These are phyloP conservation scores for Solanum megistacrolobum DNA, from an alignment of 257 asterid genomes.

Conservation along the genomic window DNA sequence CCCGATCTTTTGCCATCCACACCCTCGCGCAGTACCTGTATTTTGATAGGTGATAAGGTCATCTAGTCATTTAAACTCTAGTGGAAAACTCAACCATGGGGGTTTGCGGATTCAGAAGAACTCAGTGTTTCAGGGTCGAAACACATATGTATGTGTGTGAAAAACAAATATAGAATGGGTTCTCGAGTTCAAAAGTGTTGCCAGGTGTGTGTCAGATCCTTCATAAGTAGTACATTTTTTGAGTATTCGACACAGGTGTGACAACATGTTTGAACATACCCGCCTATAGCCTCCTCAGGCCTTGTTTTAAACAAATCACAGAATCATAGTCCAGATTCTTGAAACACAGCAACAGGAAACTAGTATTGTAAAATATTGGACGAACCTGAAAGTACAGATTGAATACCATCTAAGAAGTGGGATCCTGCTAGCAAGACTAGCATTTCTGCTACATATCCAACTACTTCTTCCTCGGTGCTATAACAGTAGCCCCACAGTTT, in stretches of 20 bases:
- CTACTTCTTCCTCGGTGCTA: slow-evolving; percentile 9
- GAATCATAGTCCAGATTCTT: background rate
- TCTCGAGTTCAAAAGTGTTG: background rate
- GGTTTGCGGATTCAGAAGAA: background rate
- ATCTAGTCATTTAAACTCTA: background rate
- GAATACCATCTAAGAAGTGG: slow-evolving; percentile 11
- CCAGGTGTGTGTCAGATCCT: background rate
- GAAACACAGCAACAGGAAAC: background rate
- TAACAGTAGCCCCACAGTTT: slow-evolving; percentile 10
- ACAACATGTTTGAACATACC: background rate
- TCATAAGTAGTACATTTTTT: background rate
- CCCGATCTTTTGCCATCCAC: slow-evolving; percentile 19
- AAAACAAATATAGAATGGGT: background rate
- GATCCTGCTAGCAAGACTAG: slow-evolving; percentile 5
- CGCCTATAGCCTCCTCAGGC: background rate
- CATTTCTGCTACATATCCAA: slow-evolving; percentile 9
- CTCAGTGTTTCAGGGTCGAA: background rate
- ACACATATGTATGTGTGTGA: background rate
- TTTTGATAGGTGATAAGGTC: background rate
- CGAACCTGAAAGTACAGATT: slow-evolving; percentile 13
- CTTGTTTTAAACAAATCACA: background rate
- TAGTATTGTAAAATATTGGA: background rate
- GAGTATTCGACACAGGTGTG: background rate
- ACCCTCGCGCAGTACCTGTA: slow-evolving; percentile 12
- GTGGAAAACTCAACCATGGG: background rate